phyloP scores from a whole-genome alignment of 805 yeast genomes.

The Lipomyces kockii region DNA sequence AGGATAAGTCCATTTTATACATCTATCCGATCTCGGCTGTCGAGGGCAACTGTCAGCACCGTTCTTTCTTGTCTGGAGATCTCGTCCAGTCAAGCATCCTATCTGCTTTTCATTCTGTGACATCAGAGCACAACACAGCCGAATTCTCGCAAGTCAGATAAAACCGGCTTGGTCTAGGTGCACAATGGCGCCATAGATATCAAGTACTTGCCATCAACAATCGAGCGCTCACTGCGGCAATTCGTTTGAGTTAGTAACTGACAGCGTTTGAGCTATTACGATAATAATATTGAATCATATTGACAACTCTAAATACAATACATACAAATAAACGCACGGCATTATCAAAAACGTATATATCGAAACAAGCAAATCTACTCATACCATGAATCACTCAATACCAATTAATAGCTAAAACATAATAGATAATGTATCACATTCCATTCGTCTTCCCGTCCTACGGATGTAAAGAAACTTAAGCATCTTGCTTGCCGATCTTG shows the following conservation, averaged over 20 bases:
- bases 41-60: too few species aligned
- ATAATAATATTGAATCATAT: neutral
- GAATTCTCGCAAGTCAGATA: too few species aligned
- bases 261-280: too few species aligned
- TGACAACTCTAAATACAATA: neutral
- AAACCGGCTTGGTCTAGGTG: too few species aligned
- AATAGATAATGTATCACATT: neutral
- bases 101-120: too few species aligned
- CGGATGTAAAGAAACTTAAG: neutral
- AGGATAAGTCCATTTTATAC: too few species aligned
- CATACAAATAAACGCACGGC: neutral
- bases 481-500: conserved; percentile 51
- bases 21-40: too few species aligned
- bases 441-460: neutral
- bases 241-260: neutral
- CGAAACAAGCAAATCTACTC: neutral
- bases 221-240: neutral
- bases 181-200: too few species aligned
- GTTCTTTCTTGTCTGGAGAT: too few species aligned
- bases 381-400: neutral
- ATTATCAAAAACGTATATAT: neutral
- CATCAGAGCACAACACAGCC: too few species aligned
- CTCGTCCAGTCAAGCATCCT: too few species aligned
- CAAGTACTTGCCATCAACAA: neutral
- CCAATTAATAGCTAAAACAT: neutral